These are phyloP conservation scores for Xylaria acuta DNA, from an alignment of 495 filamentous ascomycete genomes.

Conservation along the genomic window DNA sequence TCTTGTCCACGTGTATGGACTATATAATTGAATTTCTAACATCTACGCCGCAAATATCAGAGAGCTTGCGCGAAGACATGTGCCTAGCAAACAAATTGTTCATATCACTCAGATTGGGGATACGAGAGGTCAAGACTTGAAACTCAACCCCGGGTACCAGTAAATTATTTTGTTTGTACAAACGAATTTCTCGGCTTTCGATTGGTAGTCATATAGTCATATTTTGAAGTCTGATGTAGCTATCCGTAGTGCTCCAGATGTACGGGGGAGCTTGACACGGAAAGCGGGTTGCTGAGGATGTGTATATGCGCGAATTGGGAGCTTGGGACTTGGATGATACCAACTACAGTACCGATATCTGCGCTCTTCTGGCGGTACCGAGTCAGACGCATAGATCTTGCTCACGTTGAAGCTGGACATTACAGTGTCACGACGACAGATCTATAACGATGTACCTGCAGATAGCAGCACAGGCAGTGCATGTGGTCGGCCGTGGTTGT, in stretches of 20 bases:
- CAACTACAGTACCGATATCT: neutral
- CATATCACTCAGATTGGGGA: neutral
- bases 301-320: neutral
- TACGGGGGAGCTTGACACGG: neutral
- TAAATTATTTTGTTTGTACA: slow-evolving; percentile 3
- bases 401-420: neutral
- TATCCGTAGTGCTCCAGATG: neutral
- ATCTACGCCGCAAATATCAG: neutral
- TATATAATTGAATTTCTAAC: neutral
- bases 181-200: neutral
- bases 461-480: neutral
- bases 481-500: slow-evolving; percentile 1
- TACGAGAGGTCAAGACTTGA: neutral
- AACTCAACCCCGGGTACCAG: neutral
- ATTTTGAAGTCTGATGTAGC: neutral
- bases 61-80: neutral
- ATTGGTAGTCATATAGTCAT: neutral
- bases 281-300: neutral
- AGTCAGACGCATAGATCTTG: neutral
- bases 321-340: neutral
- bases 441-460: slow-evolving; percentile 15
- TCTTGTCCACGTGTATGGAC: neutral
- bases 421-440: slow-evolving; percentile 10
- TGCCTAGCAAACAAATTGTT: neutral
- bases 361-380: neutral